Evolutionary conservation across 768 basidiomycete genomes (phyloP).

Genomic region (Boletus vinaceobasis): DNA sequence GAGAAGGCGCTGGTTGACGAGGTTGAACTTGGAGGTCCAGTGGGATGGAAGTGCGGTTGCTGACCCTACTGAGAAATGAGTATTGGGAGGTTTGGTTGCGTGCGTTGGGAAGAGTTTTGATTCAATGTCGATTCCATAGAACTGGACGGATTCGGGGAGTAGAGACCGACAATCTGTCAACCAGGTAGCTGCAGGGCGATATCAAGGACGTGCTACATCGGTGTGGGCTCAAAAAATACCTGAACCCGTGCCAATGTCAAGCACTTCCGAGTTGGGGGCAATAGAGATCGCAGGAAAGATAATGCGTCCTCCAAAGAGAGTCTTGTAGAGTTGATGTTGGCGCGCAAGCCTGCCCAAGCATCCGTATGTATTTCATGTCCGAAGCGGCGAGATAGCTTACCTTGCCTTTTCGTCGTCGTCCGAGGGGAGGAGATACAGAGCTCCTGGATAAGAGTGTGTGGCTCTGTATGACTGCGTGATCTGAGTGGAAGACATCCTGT

Average conservation of each 20-base stretch:
- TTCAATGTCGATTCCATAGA: slow-evolving; percentile 25
- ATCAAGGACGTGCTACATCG: background rate
- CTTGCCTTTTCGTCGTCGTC: slow-evolving; percentile 18
- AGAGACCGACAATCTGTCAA: slow-evolving; percentile 11
- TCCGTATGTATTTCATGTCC: background rate
- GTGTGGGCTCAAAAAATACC: slow-evolving; percentile 3
- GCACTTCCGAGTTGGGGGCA: slow-evolving; percentile 7
- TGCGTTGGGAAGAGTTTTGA: slow-evolving; percentile 13
- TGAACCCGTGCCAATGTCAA: slow-evolving; percentile 24
- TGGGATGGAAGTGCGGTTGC: slow-evolving; percentile 22
- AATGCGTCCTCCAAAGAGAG: slow-evolving; percentile 13
- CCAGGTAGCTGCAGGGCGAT: slow-evolving; percentile 9
- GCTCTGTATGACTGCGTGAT: slow-evolving; percentile 3
- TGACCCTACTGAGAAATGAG: slow-evolving; percentile 13
- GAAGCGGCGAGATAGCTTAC: background rate
- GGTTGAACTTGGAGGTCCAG: slow-evolving; percentile 28
- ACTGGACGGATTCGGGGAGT: slow-evolving; percentile 10
- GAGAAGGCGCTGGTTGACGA: slow-evolving; percentile 34
- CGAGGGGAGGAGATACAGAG: slow-evolving; percentile 22
- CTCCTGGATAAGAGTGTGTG: slow-evolving; percentile 15
- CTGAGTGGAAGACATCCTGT: background rate
- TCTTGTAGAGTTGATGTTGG: slow-evolving; percentile 21
- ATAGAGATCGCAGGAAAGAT: slow-evolving; percentile 12
- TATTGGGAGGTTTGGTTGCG: background rate
- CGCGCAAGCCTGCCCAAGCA: slow-evolving; percentile 5